Percentiles rank a stretch among this genome's conserved stretches.
phyloP scores from a whole-genome alignment of 805 yeast genomes.

The Starmerella scarabaei region DNA sequence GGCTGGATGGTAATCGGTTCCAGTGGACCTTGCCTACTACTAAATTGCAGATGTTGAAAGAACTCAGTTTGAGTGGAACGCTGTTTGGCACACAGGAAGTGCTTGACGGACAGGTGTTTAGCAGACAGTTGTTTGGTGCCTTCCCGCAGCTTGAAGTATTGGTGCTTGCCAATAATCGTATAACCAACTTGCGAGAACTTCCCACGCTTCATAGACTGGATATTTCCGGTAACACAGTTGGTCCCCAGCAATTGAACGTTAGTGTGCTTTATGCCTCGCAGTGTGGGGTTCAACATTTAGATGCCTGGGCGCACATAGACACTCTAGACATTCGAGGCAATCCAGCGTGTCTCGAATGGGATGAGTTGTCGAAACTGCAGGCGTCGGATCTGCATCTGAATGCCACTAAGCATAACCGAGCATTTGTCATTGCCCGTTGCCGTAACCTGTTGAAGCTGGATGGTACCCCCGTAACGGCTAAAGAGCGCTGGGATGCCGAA shows the following conservation, averaged over 20 bases:
- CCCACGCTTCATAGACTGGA: neutral
- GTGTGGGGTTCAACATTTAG: neutral
- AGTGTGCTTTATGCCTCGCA: neutral
- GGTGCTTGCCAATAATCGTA: slow-evolving; percentile 31
- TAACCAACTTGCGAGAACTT: slow-evolving; percentile 14
- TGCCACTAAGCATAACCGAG: slow-evolving; percentile 27
- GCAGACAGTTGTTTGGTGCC: neutral
- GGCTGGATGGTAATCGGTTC: slow-evolving; percentile 35
- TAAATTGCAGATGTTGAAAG: slow-evolving; percentile 7
- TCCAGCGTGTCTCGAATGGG: slow-evolving; percentile 5
- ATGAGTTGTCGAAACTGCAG: slow-evolving; percentile 1
- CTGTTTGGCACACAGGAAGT: slow-evolving; percentile 2
- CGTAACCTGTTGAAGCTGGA: slow-evolving; percentile 35
- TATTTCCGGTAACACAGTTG: neutral
- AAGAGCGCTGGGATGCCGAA: slow-evolving; percentile 53
- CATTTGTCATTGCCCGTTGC: slow-evolving; percentile 37
- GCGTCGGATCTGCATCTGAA: slow-evolving; percentile 33
- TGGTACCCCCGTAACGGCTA: slow-evolving; percentile 39
- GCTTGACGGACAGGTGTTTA: neutral
- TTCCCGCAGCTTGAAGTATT: slow-evolving; percentile 23
- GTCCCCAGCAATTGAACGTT: neutral
- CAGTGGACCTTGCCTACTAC: slow-evolving; percentile 5
- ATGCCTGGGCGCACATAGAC: neutral
- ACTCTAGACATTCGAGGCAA: neutral
- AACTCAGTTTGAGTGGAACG: slow-evolving; percentile 31